Evolutionary conservation across 345 rosid genomes (phyloP), one percentile per base, ranked within the genome.

Genomic region (Salix exigua): DNA sequence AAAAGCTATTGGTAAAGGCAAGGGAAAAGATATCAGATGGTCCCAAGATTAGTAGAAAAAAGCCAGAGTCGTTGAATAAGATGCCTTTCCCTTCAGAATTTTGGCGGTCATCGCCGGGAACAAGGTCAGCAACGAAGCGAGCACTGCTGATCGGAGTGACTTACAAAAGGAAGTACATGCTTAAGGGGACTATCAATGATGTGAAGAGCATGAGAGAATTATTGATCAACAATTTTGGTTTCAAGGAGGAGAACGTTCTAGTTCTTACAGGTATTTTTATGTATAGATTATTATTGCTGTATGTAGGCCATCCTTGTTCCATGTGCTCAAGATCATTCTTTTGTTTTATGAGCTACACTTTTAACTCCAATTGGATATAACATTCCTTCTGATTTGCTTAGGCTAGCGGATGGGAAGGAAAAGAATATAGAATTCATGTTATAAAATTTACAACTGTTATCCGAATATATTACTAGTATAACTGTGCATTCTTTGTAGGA

Each of bases 101-200:
- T 14, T 14, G 48, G 6, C 1, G 35, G 2, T 44, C 65, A 2
- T n/a, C 70, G 5, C 21, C n/a, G 17, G 38, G 4, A 2, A 3
- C 14, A 23, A 12, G 44, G 65, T 38, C 73, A 18, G 73, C 82
- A 2, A 68, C 61, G 46, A 87, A 85, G 82, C 86, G 88, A 1
- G 90, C 91, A 4, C 78, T 90, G 18, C 85, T 90, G 12, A 79
- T 88, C 21, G 89, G 90, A 40, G 86, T 90, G 6, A 83, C 83
- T 19, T 87, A 88, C 83, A 76, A 75, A 28, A 48, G 44, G 79
- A 90, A 85, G 75, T 76, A 81, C 78, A 83, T 58, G 80, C 88
- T 90, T 38, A 82, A 83, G 67, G 90, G 94, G 65, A 88, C 88
- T 5, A 28, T 83, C 70, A 86, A 85, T 53, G 88, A 90, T 78